Base-by-base conservation (phyloP, 495 filamentous ascomycete species). In the Penicillium ucsense region DNA sequence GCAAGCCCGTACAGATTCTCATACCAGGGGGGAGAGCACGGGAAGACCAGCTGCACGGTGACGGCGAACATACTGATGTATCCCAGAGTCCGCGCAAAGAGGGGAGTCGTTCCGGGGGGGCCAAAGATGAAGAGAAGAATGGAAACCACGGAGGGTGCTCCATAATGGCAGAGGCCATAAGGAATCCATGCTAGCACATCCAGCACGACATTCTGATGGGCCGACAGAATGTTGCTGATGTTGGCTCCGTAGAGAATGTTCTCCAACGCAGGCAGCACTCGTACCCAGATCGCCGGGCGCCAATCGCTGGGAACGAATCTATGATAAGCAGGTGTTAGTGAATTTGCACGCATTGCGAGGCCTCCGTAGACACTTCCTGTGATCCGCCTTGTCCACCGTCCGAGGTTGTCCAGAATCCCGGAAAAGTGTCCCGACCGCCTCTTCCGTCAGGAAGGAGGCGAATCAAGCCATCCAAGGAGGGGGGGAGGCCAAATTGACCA, bases 231-330 rank as follows among this genome's bases (percentile, higher is more conserved):
- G 64, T 94, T 95, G 70, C 88, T 94, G 41, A 97, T 79, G 69
- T 95, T 95, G 31, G 88, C 88, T 42, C 91, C 91, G 62, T 97
- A 97, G 42, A 97, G 73, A 46, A 97, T 92, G 66, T 97, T 95
- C 63, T 97, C 91, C 51, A 97, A 77, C n/a, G 91, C 86, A 3
- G 91, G 91, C 8, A 97, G 75, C 20, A 97, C 87, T 49, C 88
- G 85, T 48, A 95, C 91, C 85, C 89, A 95, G 54, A 97, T 95
- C 38, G 85, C 84, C 40, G 88, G 88, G 36, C 91, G 79, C 67
- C 85, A 89, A 56, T 88, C 85, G 47, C 78, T 76, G 7, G 88
- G 85, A 52, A 96, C 84, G 66, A 94, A 96, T 51, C 85, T 89
- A 61, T 40, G 35, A 34, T 7, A 43, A 35, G 35, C 10, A 20